Evolutionary conservation across 352 stramenopile species (phyloP).

Genomic region (Phytophthora megakarya): DNA sequence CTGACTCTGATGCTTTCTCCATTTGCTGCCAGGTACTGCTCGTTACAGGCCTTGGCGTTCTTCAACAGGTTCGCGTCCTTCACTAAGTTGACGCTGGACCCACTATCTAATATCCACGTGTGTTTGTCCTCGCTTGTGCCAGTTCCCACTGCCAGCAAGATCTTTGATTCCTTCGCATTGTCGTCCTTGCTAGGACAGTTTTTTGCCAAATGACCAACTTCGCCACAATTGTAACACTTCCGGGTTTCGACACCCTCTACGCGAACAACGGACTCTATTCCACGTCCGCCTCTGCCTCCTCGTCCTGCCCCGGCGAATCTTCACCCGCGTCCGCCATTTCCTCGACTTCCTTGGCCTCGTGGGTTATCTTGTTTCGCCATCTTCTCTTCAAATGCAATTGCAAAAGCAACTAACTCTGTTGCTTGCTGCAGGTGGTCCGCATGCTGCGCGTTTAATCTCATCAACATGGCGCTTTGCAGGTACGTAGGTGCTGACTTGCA

Average conservation of each 20-base stretch:
- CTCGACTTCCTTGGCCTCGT: neutral
- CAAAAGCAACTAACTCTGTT: conserved; percentile 2
- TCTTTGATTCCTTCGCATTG: neutral
- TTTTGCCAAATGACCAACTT: neutral
- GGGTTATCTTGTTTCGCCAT: neutral
- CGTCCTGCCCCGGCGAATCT: neutral
- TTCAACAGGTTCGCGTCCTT: no score
- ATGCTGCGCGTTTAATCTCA: conserved; percentile 5
- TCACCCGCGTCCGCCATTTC: neutral
- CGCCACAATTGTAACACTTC: neutral
- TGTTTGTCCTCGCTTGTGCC: neutral
- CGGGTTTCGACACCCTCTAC: neutral
- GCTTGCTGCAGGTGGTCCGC: conserved; percentile 3
- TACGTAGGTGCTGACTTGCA: conserved; percentile 1
- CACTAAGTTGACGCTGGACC: no score
- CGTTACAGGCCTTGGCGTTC: no score
- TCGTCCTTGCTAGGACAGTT: neutral
- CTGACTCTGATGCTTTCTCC: no score
- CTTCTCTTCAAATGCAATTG: conserved; percentile 1
- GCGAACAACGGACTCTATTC: neutral
- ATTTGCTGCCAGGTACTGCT: no score
- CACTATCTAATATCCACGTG: no score
- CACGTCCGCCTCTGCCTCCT: neutral
- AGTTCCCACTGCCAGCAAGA: neutral
- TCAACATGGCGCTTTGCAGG: conserved; percentile 4